A percentile compares a stretch with the other conserved stretches of the same genome.
These are phyloP conservation scores for Luffa acutangula DNA, from an alignment of 306 rosid genomes.

Conservation along the genomic window DNA sequence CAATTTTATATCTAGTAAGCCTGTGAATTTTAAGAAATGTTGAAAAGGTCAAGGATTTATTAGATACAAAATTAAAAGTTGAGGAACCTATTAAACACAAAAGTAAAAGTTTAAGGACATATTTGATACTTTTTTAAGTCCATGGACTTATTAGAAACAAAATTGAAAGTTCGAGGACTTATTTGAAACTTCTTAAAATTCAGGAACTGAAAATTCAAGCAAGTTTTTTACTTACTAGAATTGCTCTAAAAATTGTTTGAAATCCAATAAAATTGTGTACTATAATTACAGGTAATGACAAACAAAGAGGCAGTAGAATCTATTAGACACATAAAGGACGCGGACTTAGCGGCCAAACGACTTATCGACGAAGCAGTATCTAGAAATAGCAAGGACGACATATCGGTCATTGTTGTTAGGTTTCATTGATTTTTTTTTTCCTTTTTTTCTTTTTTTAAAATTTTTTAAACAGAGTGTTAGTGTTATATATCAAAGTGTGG, in stretches of 20 bases:
- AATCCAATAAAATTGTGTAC: neutral
- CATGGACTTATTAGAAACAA: no score
- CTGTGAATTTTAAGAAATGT: no score
- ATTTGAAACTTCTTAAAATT: no score
- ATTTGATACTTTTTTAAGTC: no score
- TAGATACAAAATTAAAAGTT: no score
- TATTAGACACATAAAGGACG: slow-evolving; percentile 30
- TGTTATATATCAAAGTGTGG: neutral
- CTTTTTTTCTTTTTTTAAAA: neutral
- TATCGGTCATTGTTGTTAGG: slow-evolving; percentile 44
- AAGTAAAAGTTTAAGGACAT: no score
- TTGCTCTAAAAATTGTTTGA: neutral
- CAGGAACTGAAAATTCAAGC: no score
- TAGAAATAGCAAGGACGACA: slow-evolving; percentile 46
- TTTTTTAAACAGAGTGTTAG: neutral
- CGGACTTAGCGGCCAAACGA: slow-evolving; percentile 33
- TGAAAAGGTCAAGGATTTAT: no score
- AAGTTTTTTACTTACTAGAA: neutral
- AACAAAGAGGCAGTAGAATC: slow-evolving; percentile 45
- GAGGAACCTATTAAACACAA: no score
- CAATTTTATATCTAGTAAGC: no score
- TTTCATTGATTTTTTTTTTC: slow-evolving; percentile 16
- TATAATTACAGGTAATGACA: slow-evolving; percentile 30
- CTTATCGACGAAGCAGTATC: slow-evolving; percentile 40
- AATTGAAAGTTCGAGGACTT: no score